phyloP scores from a whole-genome alignment of 1,139 yeast species.

The Meyerozyma sp. region DNA sequence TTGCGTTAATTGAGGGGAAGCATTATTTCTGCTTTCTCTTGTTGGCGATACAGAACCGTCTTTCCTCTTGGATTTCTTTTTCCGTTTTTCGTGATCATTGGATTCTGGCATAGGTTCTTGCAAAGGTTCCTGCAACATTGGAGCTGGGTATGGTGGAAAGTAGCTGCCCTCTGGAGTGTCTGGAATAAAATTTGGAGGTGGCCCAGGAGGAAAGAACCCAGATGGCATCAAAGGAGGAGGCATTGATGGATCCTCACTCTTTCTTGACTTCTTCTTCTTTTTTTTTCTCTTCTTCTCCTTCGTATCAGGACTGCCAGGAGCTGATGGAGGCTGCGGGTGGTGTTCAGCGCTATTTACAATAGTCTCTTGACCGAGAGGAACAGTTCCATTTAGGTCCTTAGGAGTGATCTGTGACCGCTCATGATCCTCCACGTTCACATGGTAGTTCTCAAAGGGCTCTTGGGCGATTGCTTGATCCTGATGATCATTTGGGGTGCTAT shows the following conservation, averaged over 20 bases:
- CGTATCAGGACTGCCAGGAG: constrained; percentile 7
- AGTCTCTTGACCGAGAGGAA: background rate
- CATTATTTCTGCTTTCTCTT: background rate
- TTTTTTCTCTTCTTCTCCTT: constrained; percentile 16
- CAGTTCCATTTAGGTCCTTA: background rate
- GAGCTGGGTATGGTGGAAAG: background rate
- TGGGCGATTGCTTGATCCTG: constrained; percentile 1
- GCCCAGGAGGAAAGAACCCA: constrained; percentile 1
- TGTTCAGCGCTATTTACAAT: background rate
- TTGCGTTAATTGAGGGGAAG: background rate
- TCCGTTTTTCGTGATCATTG: constrained; percentile 11
- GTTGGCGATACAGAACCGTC: constrained; percentile 4
- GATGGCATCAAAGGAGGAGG: background rate
- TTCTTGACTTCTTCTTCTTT: constrained; percentile 9
- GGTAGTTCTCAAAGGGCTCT: constrained; percentile 29
- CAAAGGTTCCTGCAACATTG: background rate
- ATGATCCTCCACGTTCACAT: constrained; percentile 7
- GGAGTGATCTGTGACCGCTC: background rate
- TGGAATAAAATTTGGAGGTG: background rate
- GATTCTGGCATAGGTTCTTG: background rate
- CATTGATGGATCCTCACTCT: constrained; percentile 2
- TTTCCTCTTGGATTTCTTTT: constrained; percentile 3
- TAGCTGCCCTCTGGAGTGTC: background rate
- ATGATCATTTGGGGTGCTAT: constrained; percentile 3
- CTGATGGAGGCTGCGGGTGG: background rate